Base-by-base conservation (phyloP, 805 yeast species). In the Blastobotrys parvus region DNA sequence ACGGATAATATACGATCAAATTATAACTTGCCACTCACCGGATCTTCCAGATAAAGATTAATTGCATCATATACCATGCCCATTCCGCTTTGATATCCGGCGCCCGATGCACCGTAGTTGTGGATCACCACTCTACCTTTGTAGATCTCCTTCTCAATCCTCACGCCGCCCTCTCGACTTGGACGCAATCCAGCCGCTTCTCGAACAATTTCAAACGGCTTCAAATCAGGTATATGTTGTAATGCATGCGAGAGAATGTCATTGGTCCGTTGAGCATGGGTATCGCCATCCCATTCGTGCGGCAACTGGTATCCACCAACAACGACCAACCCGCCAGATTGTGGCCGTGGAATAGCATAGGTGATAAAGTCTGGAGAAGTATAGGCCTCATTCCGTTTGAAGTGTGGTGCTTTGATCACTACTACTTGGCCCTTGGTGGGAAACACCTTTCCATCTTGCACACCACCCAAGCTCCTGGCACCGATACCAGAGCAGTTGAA, bases 401-500 rank as follows among this genome's bases (percentile, higher is more conserved):
- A 67, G 52, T 80, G 82, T 2, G 88, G 87, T 0, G 87, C 86
- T 47, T 69, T 72, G 18, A 83, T 69, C 7, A 82, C 79, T 16
- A 82, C 80, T 20, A 83, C 87, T 56, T 84, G 94, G 3, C 94
- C 94, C 45, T 94, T 67, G 0, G 84, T 76, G 5, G 94, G 90
- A 51, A 78, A 81, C 16, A 80, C 73, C 1, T 64, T 62, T 6
- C 63, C 47, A 55, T 85, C 94, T 17, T 65, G 62, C 15, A 81
- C 85, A 10, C 89, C 92, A 5, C 78, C 78, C 4, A 85, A 62
- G 2, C 60, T 57, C 38, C 66, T 67, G 1, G 92, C 83, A 8
- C 88, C 84, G 17, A 81, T 65, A 5, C 94, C 94, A 0, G 88
- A 70, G 59, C 94, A 83, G 54, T 85, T 85, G 70, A 83, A 80